phyloP scores from a whole-genome alignment of 352 stramenopile species.

The Halophytophthora polymorphica region DNA sequence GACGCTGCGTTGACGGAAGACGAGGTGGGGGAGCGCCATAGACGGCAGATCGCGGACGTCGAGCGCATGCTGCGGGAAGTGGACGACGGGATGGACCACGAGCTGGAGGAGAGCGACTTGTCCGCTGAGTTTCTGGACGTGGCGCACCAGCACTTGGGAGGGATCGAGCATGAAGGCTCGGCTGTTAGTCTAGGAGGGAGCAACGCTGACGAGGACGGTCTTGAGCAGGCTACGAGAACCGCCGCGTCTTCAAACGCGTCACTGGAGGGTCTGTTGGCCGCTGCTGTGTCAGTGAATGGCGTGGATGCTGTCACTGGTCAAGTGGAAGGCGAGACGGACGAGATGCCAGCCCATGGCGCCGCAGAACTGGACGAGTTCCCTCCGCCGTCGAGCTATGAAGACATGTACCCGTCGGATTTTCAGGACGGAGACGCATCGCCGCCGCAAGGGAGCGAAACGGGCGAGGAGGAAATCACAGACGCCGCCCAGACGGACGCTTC shows the following conservation, averaged over 20 bases:
- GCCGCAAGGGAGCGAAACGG: constrained; percentile 7
- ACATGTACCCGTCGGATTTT: constrained; percentile 24
- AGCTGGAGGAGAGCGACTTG: constrained; percentile 21
- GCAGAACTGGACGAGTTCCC: not conserved
- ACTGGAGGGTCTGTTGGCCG: too few relatives aligned
- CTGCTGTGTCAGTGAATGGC: too few relatives aligned
- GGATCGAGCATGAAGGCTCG: constrained; percentile 1
- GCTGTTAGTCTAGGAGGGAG: constrained; percentile 5
- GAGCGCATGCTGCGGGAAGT: constrained; percentile 23
- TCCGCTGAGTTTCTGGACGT: constrained; percentile 36
- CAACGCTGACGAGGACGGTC: too few relatives aligned
- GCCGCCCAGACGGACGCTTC: not conserved
- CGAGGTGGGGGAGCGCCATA: constrained; percentile 18
- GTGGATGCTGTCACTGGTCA: too few relatives aligned
- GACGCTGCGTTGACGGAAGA: constrained; percentile 3
- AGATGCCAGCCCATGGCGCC: too few relatives aligned
- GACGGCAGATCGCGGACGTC: constrained; percentile 17
- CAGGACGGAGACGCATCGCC: constrained; percentile 12
- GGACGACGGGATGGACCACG: constrained; percentile 13
- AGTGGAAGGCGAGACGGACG: too few relatives aligned
- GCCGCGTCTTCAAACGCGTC: too few relatives aligned
- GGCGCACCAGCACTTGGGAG: constrained; percentile 16
- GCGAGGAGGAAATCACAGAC: not conserved
- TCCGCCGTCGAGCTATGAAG: constrained; percentile 6
- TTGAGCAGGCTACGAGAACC: too few relatives aligned